These are phyloP conservation scores for Pichia phayaonensis DNA, from an alignment of 805 yeast genomes.

Conservation along the genomic window DNA sequence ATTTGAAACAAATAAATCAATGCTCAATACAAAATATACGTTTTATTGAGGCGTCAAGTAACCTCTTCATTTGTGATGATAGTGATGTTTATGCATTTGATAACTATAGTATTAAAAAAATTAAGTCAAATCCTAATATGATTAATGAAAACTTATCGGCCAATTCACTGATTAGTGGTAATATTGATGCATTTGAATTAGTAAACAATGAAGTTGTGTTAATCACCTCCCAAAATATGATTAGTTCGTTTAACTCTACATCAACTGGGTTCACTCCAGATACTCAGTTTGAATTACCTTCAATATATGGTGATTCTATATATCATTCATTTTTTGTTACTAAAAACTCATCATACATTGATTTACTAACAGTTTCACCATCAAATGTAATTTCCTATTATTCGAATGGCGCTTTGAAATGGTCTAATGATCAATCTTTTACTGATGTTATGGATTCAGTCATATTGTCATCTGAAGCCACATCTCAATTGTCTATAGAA, in stretches of 20 bases:
- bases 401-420: conserved; percentile 22
- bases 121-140: not conserved
- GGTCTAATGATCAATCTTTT: conserved; percentile 41
- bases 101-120: not conserved
- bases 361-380: conserved; percentile 11
- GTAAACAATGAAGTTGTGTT: conserved; percentile 2
- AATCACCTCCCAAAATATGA: conserved; percentile 3
- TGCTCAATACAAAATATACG: conserved; percentile 6
- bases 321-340: conserved; percentile 9
- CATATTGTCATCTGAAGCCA: conserved; percentile 20
- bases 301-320: conserved; percentile 15
- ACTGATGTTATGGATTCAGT: conserved; percentile 30
- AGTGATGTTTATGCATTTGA: conserved; percentile 5
- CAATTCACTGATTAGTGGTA: not conserved
- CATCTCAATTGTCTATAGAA: conserved; percentile 19
- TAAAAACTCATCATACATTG: conserved; percentile 5
- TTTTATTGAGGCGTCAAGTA: not conserved
- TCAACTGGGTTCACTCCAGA: conserved; percentile 4
- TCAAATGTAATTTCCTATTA: conserved; percentile 13
- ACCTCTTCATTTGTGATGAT: conserved; percentile 8
- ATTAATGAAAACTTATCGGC: conserved; percentile 6
- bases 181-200: not conserved
- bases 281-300: conserved; percentile 6
- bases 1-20: not conserved
- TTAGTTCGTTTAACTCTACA: conserved; percentile 19